A percentile compares a stretch with the other conserved stretches of the same genome.
These are phyloP conservation scores for Colletotrichum lindemuthianum DNA, from an alignment of 2,329 filamentous ascomycete genomes.

Conservation along the genomic window DNA sequence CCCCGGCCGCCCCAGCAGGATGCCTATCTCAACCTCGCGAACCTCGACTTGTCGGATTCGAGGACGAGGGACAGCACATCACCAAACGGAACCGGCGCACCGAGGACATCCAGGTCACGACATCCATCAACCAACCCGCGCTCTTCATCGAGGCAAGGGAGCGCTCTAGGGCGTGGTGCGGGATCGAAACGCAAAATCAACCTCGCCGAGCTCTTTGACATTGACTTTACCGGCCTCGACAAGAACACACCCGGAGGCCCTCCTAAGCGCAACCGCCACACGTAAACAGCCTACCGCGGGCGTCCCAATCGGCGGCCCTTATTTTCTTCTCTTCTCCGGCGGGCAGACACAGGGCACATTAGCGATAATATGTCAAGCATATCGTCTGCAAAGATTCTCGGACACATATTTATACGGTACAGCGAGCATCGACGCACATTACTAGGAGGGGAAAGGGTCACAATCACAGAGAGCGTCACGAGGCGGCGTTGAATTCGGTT, in stretches of 20 bases:
- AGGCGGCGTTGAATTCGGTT: slow-evolving; percentile 30
- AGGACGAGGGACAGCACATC: slow-evolving; percentile 51
- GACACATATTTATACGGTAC: slow-evolving; percentile 26
- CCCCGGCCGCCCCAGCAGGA: slow-evolving; percentile 56
- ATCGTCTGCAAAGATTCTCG: slow-evolving; percentile 20
- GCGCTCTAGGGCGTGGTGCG: slow-evolving; percentile 68
- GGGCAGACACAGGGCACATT: slow-evolving; percentile 1
- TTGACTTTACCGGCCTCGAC: slow-evolving; percentile 72
- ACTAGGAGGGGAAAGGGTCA: slow-evolving; percentile 9
- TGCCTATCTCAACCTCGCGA: slow-evolving; percentile 69
- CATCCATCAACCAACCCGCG: slow-evolving; percentile 32
- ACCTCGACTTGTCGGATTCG: slow-evolving; percentile 67
- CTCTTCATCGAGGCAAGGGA: slow-evolving; percentile 36
- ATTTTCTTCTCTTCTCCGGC: slow-evolving; percentile 22
- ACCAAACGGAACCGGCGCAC: slow-evolving; percentile 39
- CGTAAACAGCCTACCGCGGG: slow-evolving; percentile 38
- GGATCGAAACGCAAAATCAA: slow-evolving; percentile 80
- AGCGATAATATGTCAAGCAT: slow-evolving; percentile 2
- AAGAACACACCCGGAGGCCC: slow-evolving; percentile 67
- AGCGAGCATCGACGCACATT: slow-evolving; percentile 34
- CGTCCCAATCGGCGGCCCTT: no score
- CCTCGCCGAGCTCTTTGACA: slow-evolving; percentile 79
- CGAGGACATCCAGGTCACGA: slow-evolving; percentile 30
- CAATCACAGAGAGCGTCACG: slow-evolving; percentile 29
- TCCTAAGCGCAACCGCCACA: slow-evolving; percentile 62